Evolutionary conservation across 495 filamentous ascomycete genomes (phyloP).

Genomic region (Hypoxylon trugodes): DNA sequence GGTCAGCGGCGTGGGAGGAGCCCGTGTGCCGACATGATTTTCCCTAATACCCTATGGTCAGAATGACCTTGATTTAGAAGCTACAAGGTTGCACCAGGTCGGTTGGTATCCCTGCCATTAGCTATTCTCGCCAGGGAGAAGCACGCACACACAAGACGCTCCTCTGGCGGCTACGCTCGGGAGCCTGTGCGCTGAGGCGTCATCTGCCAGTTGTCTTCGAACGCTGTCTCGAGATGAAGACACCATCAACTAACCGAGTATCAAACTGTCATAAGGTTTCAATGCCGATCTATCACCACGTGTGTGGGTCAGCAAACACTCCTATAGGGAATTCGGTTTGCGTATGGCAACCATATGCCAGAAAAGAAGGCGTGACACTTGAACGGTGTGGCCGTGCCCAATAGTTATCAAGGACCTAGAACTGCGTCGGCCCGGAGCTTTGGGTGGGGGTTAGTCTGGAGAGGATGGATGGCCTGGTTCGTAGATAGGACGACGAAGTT

Average conservation of each 20-base stretch:
- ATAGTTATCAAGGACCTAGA: slow-evolving; percentile 31
- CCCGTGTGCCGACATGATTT: slow-evolving; percentile 27
- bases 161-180: slow-evolving; percentile 34
- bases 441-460: slow-evolving; percentile 26
- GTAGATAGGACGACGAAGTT: slow-evolving; percentile 13
- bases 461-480: slow-evolving; percentile 23
- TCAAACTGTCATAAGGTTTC: slow-evolving; percentile 32
- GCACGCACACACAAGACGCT: slow-evolving; percentile 14
- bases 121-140: slow-evolving; percentile 10
- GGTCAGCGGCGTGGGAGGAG: slow-evolving; percentile 37
- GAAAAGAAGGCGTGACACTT: slow-evolving; percentile 38
- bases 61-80: slow-evolving; percentile 32
- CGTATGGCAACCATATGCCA: slow-evolving; percentile 29
- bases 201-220: slow-evolving; percentile 29
- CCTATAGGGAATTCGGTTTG: slow-evolving; percentile 30
- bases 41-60: slow-evolving; percentile 33
- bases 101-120: slow-evolving; percentile 32
- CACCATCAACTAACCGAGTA: slow-evolving; percentile 38
- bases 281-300: slow-evolving; percentile 43
- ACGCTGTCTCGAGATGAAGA: slow-evolving; percentile 37
- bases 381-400: slow-evolving; percentile 26
- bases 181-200: slow-evolving; percentile 37
- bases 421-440: slow-evolving; percentile 32
- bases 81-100: slow-evolving; percentile 33
- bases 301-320: slow-evolving; percentile 39